Conservation (phyloP, 352 stramenopile species). For the Peronosclerospora sorghi region DNA sequence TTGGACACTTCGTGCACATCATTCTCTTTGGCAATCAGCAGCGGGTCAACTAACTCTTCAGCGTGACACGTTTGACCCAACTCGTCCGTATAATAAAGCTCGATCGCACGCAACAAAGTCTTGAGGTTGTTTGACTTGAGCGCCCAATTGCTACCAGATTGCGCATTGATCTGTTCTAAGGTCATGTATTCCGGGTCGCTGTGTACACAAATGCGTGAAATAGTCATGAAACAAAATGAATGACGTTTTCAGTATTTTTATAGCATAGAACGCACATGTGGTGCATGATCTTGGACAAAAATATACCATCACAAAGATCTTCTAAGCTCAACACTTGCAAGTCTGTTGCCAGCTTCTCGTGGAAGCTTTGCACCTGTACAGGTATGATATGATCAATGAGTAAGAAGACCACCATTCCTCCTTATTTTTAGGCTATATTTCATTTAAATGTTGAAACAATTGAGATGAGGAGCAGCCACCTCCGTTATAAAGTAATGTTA, state of each 20-base stretch:
- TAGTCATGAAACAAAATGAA: not conserved
- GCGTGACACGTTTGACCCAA: conserved; percentile 60
- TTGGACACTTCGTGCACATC: conserved; percentile 58
- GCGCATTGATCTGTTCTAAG: conserved; percentile 58
- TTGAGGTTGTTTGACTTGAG: conserved; percentile 76
- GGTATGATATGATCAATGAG: not conserved
- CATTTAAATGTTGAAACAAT: conserved; percentile 7
- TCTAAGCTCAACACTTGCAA: conserved; percentile 27
- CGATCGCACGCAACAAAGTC: conserved; percentile 56
- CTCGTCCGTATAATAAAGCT: conserved; percentile 78
- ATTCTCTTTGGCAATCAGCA: conserved; percentile 59
- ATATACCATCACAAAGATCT: conserved; percentile 71
- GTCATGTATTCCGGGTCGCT: conserved; percentile 76
- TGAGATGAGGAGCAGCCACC: not conserved
- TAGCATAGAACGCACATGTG: conserved; percentile 44
- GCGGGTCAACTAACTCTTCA: conserved; percentile 55
- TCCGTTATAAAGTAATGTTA: not conserved
- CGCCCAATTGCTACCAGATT: conserved; percentile 55
- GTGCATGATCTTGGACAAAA: conserved; percentile 77
- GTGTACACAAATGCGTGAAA: not conserved
- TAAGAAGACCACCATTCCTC: not conserved
- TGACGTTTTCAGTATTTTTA: not conserved
- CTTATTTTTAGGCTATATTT: not conserved
- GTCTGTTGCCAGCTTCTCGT: conserved; percentile 38
- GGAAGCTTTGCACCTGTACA: conserved; percentile 62